Evolutionary conservation across 306 rosid species (phyloP), one percentile per base, ranked within the genome.

Genomic region (Mucuna pruriens): DNA sequence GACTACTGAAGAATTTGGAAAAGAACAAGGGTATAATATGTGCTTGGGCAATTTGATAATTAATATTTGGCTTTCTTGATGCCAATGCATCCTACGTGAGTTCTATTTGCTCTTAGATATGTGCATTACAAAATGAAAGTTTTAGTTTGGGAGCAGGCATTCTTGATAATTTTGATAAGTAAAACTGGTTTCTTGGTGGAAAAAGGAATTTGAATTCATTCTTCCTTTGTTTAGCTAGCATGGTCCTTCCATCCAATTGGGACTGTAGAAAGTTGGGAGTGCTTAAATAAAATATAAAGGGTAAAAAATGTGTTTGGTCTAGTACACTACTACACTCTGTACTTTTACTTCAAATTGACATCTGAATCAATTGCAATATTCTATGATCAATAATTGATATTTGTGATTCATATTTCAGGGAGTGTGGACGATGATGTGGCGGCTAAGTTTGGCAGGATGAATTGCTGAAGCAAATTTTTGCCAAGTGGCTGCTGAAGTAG

Each of bases 401-500:
- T 62, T 86, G 76, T 55, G 4, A 64, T 84, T 75, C 74, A 63
- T 74, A 36, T 75, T 79, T 64, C 46, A 87, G 87, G 87, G 81
- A 75, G 8, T 62, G 65, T 52, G 57, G 82, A 48, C 25, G 17
- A 58, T 60, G 83, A 80, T 63, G 62, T 49, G 64, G 75, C 13
- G 39, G 85, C 71, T 25, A 49, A 45, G 54, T 71, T 74, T 74
- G 66, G 49, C 75, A 15, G 83, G 60, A 34, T 38, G 71, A 70
- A 62, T 55, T 34, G 63, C 71, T n/a, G 80, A 80, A 45, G 62
- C 58, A 76, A 54, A 34, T 12, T 46, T 69, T 75, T 64, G 7
- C 73, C 23, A 5, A 52, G 78, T 62, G 69, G 86, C 85, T 71
- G 74, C 85, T 76, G 87, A 84, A 80, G 88, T 72, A 85, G 89